Evolutionary conservation across 495 filamentous ascomycete species (phyloP).

Genomic region (Daldinia bambusicola): DNA sequence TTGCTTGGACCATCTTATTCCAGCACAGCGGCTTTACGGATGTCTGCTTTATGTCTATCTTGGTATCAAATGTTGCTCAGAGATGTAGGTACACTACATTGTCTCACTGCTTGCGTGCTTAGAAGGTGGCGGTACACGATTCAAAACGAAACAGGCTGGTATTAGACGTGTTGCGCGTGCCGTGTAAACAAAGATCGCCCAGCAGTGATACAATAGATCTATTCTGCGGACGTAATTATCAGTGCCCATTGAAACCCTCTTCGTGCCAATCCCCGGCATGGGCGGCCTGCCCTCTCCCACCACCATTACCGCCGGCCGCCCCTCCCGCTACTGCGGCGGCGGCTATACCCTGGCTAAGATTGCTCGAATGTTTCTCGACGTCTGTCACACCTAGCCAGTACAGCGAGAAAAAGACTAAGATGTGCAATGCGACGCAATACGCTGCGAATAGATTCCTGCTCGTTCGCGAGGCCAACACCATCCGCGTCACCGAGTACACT

Average conservation of each 20-base stretch:
- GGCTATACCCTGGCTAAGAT: constrained; percentile 48
- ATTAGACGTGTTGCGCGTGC: constrained; percentile 34
- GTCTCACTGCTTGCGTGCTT: background rate
- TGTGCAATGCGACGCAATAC: constrained; percentile 89
- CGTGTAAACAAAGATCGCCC: constrained; percentile 35
- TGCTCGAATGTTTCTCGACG: constrained; percentile 51
- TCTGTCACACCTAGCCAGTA: constrained; percentile 78
- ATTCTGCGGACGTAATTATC: constrained; percentile 26
- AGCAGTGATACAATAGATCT: constrained; percentile 39
- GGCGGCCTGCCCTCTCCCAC: constrained; percentile 36
- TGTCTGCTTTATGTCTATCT: background rate
- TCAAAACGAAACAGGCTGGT: constrained; percentile 17
- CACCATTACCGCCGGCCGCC: constrained; percentile 36
- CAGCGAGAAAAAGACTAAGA: constrained; percentile 85
- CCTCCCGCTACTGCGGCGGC: constrained; percentile 47
- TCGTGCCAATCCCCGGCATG: constrained; percentile 51
- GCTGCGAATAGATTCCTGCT: constrained; percentile 95
- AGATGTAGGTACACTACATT: constrained; percentile 4
- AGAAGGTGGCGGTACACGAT: background rate
- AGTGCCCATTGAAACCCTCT: constrained; percentile 54
- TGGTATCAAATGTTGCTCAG: background rate
- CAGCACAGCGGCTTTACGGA: background rate
- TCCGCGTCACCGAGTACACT: constrained; percentile 88
- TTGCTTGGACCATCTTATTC: constrained; percentile 2
- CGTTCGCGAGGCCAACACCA: constrained; percentile 88